Evolutionary conservation across 331 rosid species (phyloP).

Genomic region (Arachis monticola): DNA sequence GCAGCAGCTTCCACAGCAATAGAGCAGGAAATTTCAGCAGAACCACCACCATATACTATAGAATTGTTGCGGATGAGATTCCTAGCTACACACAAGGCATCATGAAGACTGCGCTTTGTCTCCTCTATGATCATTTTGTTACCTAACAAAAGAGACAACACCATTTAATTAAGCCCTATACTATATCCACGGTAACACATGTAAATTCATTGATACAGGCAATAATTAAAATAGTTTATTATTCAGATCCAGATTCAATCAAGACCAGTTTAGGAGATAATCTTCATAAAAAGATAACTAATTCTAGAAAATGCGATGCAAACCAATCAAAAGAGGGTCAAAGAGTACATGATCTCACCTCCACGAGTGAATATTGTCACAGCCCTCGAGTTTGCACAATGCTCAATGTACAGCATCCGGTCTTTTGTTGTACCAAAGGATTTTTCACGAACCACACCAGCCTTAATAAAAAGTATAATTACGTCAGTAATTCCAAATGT

Average conservation of each 20-base stretch:
- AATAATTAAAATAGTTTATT: background rate
- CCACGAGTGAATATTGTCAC: conserved; percentile 93
- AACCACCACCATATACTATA: conserved; percentile 96
- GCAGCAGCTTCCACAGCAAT: conserved; percentile 94
- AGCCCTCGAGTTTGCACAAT: conserved; percentile 97
- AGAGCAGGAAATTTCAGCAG: conserved; percentile 91
- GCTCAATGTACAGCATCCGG: conserved; percentile 95
- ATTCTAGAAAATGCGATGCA: conserved; percentile 7
- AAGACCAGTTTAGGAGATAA: background rate
- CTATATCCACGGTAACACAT: too few species aligned
- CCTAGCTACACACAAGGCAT: conserved; percentile 96
- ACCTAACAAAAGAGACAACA: conserved; percentile 54
- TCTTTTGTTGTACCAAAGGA: conserved; percentile 97
- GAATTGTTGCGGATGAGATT: conserved; percentile 97
- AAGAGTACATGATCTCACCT: conserved; percentile 51
- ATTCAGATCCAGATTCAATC: background rate
- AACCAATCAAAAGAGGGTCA: background rate
- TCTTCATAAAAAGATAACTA: background rate
- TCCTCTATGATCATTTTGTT: conserved; percentile 98
- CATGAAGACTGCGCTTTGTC: conserved; percentile 96
- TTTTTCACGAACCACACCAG: conserved; percentile 95
- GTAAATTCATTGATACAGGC: background rate
- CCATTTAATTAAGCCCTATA: background rate
- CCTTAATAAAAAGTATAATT: conserved; percentile 49
- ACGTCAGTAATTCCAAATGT: conserved; percentile 5